phyloP scores from a whole-genome alignment of 768 basidiomycete species.

The Austroboletus eburneus region DNA sequence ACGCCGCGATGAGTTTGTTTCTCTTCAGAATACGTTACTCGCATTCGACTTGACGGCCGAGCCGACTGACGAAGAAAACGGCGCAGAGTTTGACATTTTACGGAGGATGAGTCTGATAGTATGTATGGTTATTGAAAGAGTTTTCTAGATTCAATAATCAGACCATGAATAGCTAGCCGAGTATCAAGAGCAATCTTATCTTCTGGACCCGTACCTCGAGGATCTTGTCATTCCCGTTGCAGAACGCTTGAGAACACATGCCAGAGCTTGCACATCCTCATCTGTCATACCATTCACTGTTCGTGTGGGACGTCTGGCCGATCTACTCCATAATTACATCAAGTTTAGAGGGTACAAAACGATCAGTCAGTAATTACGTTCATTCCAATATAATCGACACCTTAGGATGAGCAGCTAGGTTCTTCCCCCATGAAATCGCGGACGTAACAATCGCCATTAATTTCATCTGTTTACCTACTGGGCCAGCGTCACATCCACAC shows the following conservation, averaged over 20 bases:
- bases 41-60: constrained; percentile 41
- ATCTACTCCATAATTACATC: constrained; percentile 72
- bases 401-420: constrained; percentile 60
- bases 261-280: constrained; percentile 37
- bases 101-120: constrained; percentile 50
- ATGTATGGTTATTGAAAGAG: constrained; percentile 25
- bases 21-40: constrained; percentile 49
- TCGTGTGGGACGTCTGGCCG: constrained; percentile 51
- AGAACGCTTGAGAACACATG: constrained; percentile 53
- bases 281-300: constrained; percentile 26
- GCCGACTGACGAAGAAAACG: constrained; percentile 41
- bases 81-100: constrained; percentile 38
- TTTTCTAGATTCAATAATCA: constrained; percentile 1
- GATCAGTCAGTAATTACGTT: constrained; percentile 59
- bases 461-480: constrained; percentile 50
- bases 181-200: constrained; percentile 91
- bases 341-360: constrained; percentile 90
- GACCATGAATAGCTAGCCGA: constrained; percentile 58
- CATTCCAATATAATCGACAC: background rate
- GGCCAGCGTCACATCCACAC: constrained; percentile 35
- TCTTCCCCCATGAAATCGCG: constrained; percentile 88
- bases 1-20: constrained; percentile 54
- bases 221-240: constrained; percentile 73
- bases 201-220: constrained; percentile 88
- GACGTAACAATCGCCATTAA: constrained; percentile 75